These are phyloP conservation scores for Caryopteris hybrid DNA, from an alignment of 305 asterid genomes.

Conservation along the genomic window DNA sequence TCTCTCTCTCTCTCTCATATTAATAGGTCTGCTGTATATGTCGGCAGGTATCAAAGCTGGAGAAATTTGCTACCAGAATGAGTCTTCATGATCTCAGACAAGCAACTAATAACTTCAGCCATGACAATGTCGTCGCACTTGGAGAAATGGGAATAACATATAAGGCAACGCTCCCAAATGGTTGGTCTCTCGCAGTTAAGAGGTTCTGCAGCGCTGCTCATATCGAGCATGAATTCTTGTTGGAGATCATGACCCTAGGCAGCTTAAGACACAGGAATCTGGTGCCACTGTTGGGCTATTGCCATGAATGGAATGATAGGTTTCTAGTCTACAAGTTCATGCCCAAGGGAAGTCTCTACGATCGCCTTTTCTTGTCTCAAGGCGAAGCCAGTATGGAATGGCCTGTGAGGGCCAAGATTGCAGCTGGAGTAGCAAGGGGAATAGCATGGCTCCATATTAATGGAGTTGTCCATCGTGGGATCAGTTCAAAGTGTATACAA, in stretches of 20 bases:
- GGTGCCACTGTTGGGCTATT: constrained; percentile 27
- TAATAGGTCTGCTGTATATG: too few relatives aligned
- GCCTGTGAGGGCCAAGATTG: constrained; percentile 16
- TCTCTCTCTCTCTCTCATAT: too few relatives aligned
- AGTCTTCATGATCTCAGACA: constrained; percentile 22
- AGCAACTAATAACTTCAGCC: constrained; percentile 20
- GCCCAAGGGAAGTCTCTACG: constrained; percentile 32
- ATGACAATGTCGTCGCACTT: constrained; percentile 11
- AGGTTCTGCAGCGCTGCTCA: constrained; percentile 7
- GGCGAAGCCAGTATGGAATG: constrained; percentile 9
- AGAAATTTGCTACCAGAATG: constrained; percentile 24
- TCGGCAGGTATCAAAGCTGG: constrained; percentile 22
- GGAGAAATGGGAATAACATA: constrained; percentile 22
- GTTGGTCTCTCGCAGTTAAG: constrained; percentile 16
- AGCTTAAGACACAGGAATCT: constrained; percentile 16
- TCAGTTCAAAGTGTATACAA: constrained; percentile 21
- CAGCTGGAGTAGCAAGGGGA: constrained; percentile 17
- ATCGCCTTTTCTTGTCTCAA: constrained; percentile 16
- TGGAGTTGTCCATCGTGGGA: constrained; percentile 18
- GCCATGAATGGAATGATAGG: constrained; percentile 13
- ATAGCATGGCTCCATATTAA: constrained; percentile 25
- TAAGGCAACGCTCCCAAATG: constrained; percentile 21
- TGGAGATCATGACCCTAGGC: constrained; percentile 21
- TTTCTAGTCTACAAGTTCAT: constrained; percentile 31
- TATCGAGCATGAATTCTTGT: constrained; percentile 11